Base-by-base conservation (phyloP, 140 eudicot species). In the Ambrosia hybrid region DNA sequence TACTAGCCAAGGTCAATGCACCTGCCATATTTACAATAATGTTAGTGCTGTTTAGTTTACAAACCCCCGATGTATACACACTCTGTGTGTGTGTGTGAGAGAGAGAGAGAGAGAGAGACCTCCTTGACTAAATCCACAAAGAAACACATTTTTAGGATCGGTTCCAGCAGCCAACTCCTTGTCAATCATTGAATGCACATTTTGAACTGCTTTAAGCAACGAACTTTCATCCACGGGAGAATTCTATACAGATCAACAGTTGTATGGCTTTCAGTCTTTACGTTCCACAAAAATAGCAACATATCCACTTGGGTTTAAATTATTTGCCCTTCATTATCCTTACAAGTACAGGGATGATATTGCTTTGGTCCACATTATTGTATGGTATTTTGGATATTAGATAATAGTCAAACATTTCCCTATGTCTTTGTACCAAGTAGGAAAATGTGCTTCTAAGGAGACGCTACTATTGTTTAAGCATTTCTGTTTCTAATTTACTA, bases 71-170 rank as follows among this genome's bases (percentile, higher is more conserved):
- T 15, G 11, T 14, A 36, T 4, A 38, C 48, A 6, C 37, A 39
- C 8, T 8, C 17, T 10, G 33, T 30, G 13, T 33, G 38, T 67
- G 49, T 9, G 48, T 55, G 73, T 9, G 59, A 74, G 10, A 70
- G 1, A 21, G 71, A 2, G 60, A 33, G 67, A 75, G 83, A 58
- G 64, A 73, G 53, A 76, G 63, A 70, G 71, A 95, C 99, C 99
- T 88, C 99, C 99, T 95, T 95, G 99, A 85, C 99, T 95, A 75
- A 91, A 95, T 66, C 99, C 99, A 73, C 99, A 91, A 17, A 95
- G 57, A 73, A 95, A 95, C 57, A 95, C 86, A 72, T 95, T 95
- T 0, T 78, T 88, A 30, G 99, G 96, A 21, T 85, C 75, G 51
- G 77, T 80, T 74, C 99, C 99, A 55, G 90, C 81, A 68, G 91